These are phyloP conservation scores for Zygosaccharomyces lentus DNA, from an alignment of 805 yeast species.

Conservation along the genomic window DNA sequence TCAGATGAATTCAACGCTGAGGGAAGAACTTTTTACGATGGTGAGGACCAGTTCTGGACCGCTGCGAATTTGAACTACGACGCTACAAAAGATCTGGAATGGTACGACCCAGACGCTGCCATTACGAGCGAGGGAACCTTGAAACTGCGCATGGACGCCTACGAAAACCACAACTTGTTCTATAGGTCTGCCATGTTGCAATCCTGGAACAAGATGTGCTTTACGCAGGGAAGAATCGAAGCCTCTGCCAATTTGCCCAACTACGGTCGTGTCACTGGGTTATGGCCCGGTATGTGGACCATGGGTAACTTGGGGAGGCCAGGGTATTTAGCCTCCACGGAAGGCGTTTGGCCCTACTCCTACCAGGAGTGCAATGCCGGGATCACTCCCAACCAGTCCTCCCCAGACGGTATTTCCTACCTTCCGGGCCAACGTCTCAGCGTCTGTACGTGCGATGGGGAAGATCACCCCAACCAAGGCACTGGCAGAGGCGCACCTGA, in stretches of 20 bases:
- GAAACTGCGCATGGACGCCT: constrained; percentile 72
- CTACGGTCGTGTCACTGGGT: constrained; percentile 69
- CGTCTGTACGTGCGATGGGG: constrained; percentile 75
- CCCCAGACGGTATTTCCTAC: constrained; percentile 82
- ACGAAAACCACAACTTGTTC: constrained; percentile 66
- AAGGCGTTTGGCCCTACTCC: constrained; percentile 94
- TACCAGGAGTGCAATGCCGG: constrained; percentile 90
- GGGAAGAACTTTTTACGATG: constrained; percentile 85
- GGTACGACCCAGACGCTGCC: constrained; percentile 92
- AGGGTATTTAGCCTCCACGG: constrained; percentile 80
- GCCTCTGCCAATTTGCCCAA: constrained; percentile 76
- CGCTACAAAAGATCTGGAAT: constrained; percentile 86
- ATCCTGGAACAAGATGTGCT: constrained; percentile 88
- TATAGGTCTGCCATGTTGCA: constrained; percentile 92
- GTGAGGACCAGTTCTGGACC: constrained; percentile 89
- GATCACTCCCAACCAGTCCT: constrained; percentile 88
- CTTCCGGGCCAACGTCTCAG: constrained; percentile 79
- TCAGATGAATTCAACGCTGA: constrained; percentile 88
- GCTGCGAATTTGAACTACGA: constrained; percentile 80
- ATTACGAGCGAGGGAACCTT: constrained; percentile 72
- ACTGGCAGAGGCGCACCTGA: constrained; percentile 94
- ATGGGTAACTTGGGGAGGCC: constrained; percentile 92
- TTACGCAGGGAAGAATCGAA: constrained; percentile 77
- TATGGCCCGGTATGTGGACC: constrained; percentile 98
- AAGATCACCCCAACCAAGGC: constrained; percentile 85